Evolutionary conservation across 352 stramenopile genomes (phyloP), one percentile per base, ranked within the genome.

Genomic region (Globisporangium uncinulatum): DNA sequence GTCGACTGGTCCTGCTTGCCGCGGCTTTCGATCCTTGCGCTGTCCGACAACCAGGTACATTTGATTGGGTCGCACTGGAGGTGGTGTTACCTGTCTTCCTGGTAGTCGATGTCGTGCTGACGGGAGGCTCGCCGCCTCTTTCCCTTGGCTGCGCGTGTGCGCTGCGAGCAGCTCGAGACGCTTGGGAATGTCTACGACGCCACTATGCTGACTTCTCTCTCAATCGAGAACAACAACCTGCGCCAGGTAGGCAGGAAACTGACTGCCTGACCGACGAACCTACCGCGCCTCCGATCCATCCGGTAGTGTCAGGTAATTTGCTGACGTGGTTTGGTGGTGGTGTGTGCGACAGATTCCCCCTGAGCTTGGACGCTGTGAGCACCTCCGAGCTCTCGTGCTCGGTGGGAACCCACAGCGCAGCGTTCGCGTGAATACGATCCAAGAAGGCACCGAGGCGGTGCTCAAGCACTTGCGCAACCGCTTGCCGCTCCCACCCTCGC

Each of bases 201-300:
- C 6, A 71, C 71, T 8, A 69, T 67, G 51, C 62, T 95, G 41
- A 87, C 78, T 11, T 86, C 79, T 39, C 68, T 95, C 0, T 89
- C 80, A 17, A 65, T 94, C 20, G 76, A 92, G 45, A 94, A 95
- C 66, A 95, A 95, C 62, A 83, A 89, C 46, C 57, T 95, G 7
- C 74, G 73, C 8, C 72, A 89, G 63, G 75, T 89, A 73, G 11
- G 53, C 11, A 29, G 14, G 13, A n/a, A 17, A 10, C 8, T 34
- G 9, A 21, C n/a, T 36, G 24, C 24, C 24, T 29, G 24, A 29
- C 4, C 24, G 24, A 29, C 24, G 24, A 29, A 29, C 24, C 24
- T 4, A 29, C 24, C 24, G 24, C 24, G 24, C 24, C 24, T 29
- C 1, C 4, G 24, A 29, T 29, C 24, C 24, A 29, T 29, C 24